Base-by-base conservation (phyloP, 768 basidiomycete genomes). In the Auricularia cornea region DNA sequence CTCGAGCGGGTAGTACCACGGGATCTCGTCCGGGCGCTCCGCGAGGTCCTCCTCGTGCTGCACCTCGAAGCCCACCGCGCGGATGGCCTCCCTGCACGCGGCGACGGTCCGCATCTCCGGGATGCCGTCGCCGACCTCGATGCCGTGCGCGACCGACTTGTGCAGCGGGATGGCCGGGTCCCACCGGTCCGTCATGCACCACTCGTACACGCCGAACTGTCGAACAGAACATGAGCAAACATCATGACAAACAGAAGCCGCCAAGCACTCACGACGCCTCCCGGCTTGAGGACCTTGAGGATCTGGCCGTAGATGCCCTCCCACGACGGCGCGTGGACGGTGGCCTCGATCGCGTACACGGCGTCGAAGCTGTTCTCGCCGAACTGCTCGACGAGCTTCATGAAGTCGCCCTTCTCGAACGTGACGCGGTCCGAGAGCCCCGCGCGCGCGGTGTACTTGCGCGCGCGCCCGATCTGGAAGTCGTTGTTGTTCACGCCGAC, bases 1-100 rank as follows among this genome's bases (percentile, higher is more conserved):
- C 75, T 97, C 94, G 30, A 98, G 82, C 0, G 95, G 94, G 76
- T 98, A 98, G 76, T 95, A 99, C 97, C 97, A 99, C 0, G 88
- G 85, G 40, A 92, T 76, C 12, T 74, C 73, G 68, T 92, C 92
- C 0, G 81, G 78, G 52, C 94, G 89, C 31, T 89, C 90, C 3
- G 96, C 96, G 48, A 99, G 81, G 73, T 99, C 96, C 70, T 99
- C 96, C 71, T 96, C 93, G 72, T 92, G 89, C 70, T 89, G 82
- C 65, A 98, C 82, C 70, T 84, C 75, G 79, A 98, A 93, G 23
- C 96, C 97, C 62, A 96, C 94, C 2, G 78, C 80, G 70, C 83
- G 77, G 64, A 99, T 76, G 0, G 96, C 97, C 64, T 89, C 74
- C 63, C 90, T 84, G 0, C 92, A 86, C 59, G 79, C 73, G 31